These are phyloP conservation scores for Coffea eugenioides DNA, from an alignment of 257 asterid genomes.

Conservation along the genomic window DNA sequence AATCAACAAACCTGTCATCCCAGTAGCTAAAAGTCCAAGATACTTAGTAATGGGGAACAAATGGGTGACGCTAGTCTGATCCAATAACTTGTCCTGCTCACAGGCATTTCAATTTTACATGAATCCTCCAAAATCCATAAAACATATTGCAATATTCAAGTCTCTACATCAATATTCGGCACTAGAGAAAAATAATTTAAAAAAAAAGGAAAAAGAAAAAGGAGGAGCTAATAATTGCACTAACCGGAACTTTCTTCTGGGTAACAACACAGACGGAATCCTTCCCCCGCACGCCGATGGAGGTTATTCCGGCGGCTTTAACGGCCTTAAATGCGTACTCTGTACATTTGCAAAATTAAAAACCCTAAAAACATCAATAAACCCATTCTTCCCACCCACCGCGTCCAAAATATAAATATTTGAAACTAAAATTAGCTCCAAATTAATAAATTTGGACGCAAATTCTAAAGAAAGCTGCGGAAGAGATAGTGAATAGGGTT, in stretches of 20 bases:
- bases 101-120: conserved; percentile 15
- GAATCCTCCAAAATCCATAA: background rate
- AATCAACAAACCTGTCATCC: conserved; percentile 69
- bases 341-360: conserved; percentile 16
- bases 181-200: too few species aligned
- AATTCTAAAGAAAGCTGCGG: background rate
- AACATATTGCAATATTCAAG: background rate
- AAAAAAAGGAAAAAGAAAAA: background rate
- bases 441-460: background rate
- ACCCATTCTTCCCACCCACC: background rate
- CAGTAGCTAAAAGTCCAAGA: conserved; percentile 91
- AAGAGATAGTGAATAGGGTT: background rate
- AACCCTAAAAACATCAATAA: background rate
- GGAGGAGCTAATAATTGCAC: conserved; percentile 14
- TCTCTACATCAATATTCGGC: background rate
- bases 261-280: conserved; percentile 98
- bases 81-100: conserved; percentile 94
- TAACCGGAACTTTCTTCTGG: conserved; percentile 99
- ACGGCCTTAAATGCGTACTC: conserved; percentile 74
- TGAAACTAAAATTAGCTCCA: background rate
- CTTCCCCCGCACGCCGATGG: conserved; percentile 93
- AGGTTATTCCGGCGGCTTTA: conserved; percentile 88
- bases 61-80: conserved; percentile 92
- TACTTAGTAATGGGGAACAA: conserved; percentile 78
- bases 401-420: background rate